Percentiles rank a stretch among this genome's conserved stretches.
Evolutionary conservation across 2,329 filamentous ascomycete genomes (phyloP).

Genomic region (Trichoderma atroviride): DNA sequence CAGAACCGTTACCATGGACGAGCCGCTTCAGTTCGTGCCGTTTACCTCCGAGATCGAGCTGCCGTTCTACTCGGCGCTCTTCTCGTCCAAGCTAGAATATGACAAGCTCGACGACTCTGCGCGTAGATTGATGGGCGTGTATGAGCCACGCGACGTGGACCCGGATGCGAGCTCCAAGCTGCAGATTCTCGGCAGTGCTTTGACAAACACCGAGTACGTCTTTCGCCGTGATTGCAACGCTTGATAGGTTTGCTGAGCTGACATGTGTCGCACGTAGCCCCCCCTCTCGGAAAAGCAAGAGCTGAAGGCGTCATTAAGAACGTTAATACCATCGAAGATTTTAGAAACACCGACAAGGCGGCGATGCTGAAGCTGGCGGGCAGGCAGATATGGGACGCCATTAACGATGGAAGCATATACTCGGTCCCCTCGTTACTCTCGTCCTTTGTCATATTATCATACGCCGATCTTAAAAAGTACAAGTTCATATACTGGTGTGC

Average conservation of each 20-base stretch:
- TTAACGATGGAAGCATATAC: slow-evolving; percentile 94
- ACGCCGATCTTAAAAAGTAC: slow-evolving; percentile 96
- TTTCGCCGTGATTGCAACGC: slow-evolving; percentile 27
- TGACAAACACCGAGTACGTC: slow-evolving; percentile 80
- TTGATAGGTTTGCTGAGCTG: slow-evolving; percentile 35
- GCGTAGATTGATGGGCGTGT: slow-evolving; percentile 81
- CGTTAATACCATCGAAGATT: slow-evolving; percentile 93
- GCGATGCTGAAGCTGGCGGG: slow-evolving; percentile 78
- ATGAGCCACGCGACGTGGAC: slow-evolving; percentile 77
- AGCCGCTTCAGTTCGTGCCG: slow-evolving; percentile 71
- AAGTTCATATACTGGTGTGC: slow-evolving; percentile 98
- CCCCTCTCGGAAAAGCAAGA: slow-evolving; percentile 71
- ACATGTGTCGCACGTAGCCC: slow-evolving; percentile 52
- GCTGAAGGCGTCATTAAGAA: slow-evolving; percentile 95
- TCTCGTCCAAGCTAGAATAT: slow-evolving; percentile 90
- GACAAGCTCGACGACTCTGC: slow-evolving; percentile 96
- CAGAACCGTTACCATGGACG: slow-evolving; percentile 49
- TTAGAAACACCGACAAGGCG: slow-evolving; percentile 78
- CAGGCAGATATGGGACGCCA: slow-evolving; percentile 94
- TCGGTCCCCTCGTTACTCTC: slow-evolving; percentile 89
- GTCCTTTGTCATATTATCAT: slow-evolving; percentile 87
- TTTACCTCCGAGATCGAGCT: slow-evolving; percentile 95
- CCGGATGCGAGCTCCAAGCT: slow-evolving; percentile 81
- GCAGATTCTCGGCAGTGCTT: slow-evolving; percentile 84
- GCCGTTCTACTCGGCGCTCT: slow-evolving; percentile 92